Conservation (phyloP, 352 stramenopile genomes). For the Phytophthora syringae region DNA sequence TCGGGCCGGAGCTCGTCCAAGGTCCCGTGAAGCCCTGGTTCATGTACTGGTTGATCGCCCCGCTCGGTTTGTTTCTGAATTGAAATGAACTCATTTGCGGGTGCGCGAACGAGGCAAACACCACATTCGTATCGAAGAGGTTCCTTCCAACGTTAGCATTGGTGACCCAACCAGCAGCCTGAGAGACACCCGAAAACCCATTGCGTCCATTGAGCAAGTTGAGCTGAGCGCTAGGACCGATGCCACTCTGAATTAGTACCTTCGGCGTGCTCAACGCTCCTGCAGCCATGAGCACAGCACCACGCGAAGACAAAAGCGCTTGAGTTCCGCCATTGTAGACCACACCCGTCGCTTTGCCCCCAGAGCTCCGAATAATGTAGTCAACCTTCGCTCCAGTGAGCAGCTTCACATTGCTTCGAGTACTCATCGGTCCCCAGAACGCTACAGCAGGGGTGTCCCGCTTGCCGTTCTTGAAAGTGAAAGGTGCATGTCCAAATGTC, state of each 20-base stretch:
- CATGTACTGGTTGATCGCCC: conserved; percentile 61
- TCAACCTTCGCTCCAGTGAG: conserved; percentile 48
- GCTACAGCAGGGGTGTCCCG: conserved; percentile 56
- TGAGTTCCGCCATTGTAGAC: conserved; percentile 51
- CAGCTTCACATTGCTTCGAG: conserved; percentile 55
- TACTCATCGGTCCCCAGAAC: conserved; percentile 53
- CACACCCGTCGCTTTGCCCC: conserved; percentile 48
- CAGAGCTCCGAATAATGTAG: conserved; percentile 48
- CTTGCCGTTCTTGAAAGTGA: conserved; percentile 57
- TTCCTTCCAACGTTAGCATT: conserved; percentile 61
- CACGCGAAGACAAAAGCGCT: conserved; percentile 39
- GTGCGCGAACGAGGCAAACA: conserved; percentile 56
- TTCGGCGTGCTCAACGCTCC: conserved; percentile 77
- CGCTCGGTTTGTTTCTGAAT: conserved; percentile 36
- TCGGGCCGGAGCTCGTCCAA: conserved; percentile 48
- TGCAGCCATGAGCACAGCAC: conserved; percentile 71
- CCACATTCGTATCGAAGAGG: conserved; percentile 62
- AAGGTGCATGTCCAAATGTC: conserved; percentile 57
- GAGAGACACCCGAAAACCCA: conserved; percentile 53
- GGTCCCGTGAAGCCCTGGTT: conserved; percentile 38
- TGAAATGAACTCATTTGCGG: conserved; percentile 56
- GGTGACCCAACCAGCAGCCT: conserved; percentile 40
- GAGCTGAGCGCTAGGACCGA: conserved; percentile 67
- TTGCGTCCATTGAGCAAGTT: conserved; percentile 38
- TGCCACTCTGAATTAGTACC: conserved; percentile 77